A percentile compares a stretch with the other conserved stretches of the same genome.
These are phyloP conservation scores for Moricandia moricandioides DNA, from an alignment of 345 rosid species.

Conservation along the genomic window DNA sequence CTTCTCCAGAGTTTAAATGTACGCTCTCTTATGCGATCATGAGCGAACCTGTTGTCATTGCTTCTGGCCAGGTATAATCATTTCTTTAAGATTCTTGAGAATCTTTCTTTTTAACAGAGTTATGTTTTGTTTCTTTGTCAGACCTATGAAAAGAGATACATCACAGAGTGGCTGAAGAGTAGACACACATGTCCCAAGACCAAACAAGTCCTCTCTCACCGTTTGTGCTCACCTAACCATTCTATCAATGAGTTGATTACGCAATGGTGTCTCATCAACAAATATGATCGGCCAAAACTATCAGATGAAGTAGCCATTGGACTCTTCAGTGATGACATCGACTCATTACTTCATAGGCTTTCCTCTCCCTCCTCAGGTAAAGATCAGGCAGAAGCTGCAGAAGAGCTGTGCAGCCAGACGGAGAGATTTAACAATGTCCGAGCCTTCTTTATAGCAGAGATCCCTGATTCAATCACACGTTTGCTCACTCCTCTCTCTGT, in stretches of 20 bases:
- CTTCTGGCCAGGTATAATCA: conserved; percentile 54
- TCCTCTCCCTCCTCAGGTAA: conserved; percentile 38
- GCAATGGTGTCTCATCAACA: conserved; percentile 43
- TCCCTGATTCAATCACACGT: conserved; percentile 35
- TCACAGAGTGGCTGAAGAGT: no score
- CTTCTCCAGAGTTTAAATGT: conserved; percentile 25
- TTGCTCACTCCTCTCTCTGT: conserved; percentile 44
- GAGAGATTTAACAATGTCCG: conserved; percentile 42
- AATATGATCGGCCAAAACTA: conserved; percentile 33
- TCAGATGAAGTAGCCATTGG: conserved; percentile 20
- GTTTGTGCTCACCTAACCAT: conserved; percentile 19
- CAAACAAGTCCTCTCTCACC: no score
- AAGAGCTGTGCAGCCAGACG: conserved; percentile 46
- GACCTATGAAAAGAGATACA: no score
- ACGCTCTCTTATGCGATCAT: conserved; percentile 12
- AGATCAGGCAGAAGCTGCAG: conserved; percentile 48
- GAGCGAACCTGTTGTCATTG: conserved; percentile 55
- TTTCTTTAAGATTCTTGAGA: background rate
- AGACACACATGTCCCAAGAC: no score
- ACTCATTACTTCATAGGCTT: conserved; percentile 46
- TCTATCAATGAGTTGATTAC: conserved; percentile 37
- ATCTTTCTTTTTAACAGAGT: no score
- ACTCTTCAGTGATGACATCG: conserved; percentile 24
- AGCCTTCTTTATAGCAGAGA: conserved; percentile 37
- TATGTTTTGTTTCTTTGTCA: no score